Percentiles rank a stretch among this genome's conserved stretches.
phyloP scores from a whole-genome alignment of 768 basidiomycete genomes.

The Tricholoma saponaceum region DNA sequence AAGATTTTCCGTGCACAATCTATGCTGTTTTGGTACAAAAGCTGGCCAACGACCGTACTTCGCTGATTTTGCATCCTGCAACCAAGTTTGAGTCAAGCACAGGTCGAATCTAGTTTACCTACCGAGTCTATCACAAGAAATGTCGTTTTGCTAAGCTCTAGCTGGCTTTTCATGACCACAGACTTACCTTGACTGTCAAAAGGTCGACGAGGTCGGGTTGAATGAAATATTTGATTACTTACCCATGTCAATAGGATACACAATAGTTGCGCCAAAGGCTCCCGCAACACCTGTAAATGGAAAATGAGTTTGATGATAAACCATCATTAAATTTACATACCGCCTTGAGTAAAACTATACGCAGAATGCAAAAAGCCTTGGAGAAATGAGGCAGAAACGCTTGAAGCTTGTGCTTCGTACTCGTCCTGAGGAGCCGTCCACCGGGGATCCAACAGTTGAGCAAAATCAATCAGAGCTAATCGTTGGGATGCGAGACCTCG shows the following conservation, averaged over 20 bases:
- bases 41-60: conserved; percentile 92
- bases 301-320: conserved; percentile 12
- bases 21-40: conserved; percentile 93
- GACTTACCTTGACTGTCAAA: conserved; percentile 65
- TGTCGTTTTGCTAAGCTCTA: neutral
- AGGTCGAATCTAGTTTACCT: conserved; percentile 9
- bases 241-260: conserved; percentile 95
- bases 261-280: conserved; percentile 93
- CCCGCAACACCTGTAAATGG: conserved; percentile 74
- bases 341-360: conserved; percentile 88
- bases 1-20: conserved; percentile 95
- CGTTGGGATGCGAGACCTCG: conserved; percentile 68
- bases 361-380: conserved; percentile 60
- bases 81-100: neutral
- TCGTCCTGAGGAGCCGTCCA: conserved; percentile 74
- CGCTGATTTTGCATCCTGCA: conserved; percentile 95
- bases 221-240: conserved; percentile 26
- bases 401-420: conserved; percentile 26
- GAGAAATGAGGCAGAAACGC: conserved; percentile 39
- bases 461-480: conserved; percentile 86
- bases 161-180: neutral
- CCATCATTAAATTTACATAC: conserved; percentile 28
- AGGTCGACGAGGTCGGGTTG: conserved; percentile 6
- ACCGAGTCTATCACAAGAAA: conserved; percentile 51
- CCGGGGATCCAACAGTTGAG: conserved; percentile 85